Evolutionary conservation across 306 rosid genomes (phyloP).

Genomic region (Glycine tomentella): DNA sequence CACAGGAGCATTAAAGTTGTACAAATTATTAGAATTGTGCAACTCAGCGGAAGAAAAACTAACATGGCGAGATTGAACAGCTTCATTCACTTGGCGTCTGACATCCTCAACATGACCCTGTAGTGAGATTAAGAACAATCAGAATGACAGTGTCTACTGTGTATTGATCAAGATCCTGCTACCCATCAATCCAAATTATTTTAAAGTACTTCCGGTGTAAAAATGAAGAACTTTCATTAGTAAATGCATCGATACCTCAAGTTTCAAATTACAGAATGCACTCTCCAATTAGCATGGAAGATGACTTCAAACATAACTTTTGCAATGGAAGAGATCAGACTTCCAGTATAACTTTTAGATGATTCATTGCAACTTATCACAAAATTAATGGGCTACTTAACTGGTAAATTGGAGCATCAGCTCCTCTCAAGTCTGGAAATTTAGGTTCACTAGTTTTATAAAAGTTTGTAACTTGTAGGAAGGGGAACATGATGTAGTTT

Average conservation of each 20-base stretch:
- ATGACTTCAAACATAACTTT: slow-evolving; percentile 11
- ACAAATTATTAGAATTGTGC: slow-evolving; percentile 29
- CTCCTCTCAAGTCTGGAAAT: slow-evolving; percentile 17
- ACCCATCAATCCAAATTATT: slow-evolving; percentile 20
- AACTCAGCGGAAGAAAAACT: slow-evolving; percentile 56
- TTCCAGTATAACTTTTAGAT: slow-evolving; percentile 21
- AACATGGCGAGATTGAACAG: slow-evolving; percentile 91
- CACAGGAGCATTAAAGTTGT: slow-evolving; percentile 17
- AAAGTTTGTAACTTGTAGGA: not conserved
- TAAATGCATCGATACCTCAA: slow-evolving; percentile 25
- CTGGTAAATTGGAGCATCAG: not conserved
- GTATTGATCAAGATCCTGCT: slow-evolving; percentile 23
- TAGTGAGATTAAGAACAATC: slow-evolving; percentile 50
- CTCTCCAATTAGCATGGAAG: not conserved
- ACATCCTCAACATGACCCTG: slow-evolving; percentile 94
- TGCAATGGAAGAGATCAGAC: not conserved
- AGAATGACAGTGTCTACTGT: slow-evolving; percentile 20
- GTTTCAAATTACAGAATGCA: slow-evolving; percentile 23
- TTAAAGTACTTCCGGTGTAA: not conserved
- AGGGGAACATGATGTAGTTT: slow-evolving; percentile 11
- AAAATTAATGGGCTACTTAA: not conserved
- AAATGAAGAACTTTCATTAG: not conserved
- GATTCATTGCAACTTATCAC: slow-evolving; percentile 22
- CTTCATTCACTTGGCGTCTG: slow-evolving; percentile 91
- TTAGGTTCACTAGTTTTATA: slow-evolving; percentile 23